Base-by-base conservation (phyloP, 257 asterid species). In the Eustoma russellianum region DNA sequence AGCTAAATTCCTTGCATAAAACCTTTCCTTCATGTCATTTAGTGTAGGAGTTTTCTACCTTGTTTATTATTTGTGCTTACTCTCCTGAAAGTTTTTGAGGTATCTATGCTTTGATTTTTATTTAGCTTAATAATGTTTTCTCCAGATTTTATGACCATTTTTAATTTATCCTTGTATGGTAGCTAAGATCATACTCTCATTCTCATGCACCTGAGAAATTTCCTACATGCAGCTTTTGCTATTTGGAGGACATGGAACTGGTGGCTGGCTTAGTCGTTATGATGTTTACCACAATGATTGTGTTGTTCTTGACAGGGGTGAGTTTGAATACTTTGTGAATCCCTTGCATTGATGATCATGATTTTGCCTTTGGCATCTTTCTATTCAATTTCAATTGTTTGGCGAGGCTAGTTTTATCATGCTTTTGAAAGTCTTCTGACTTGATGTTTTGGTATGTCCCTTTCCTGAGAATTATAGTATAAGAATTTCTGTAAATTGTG, bases 231-330 rank as follows among this genome's bases (percentile, higher is more conserved):
- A 92, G 98, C 93, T 88, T 65, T 51, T 92, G 76, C 70, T 92
- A 75, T 92, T 92, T 77, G 97, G 98, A 67, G 98, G 98, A 70
- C 98, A 92, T 70, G 95, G 88, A 66, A 88, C 97, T 59, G 98
- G 98, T 62, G 98, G 97, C 70, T 92, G 98, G 97, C 69, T 92
- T 82, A 92, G 97, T 78, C 94, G 97, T 35, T 92, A 92, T 66
- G 98, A 92, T 69, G 68, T 92, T 55, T 92, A 92, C 74, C 72
- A 85, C 74, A 88, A 85, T 60, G 97, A 92, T 46, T 88, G 93
- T 71, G 70, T 92, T 70, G 93, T 92, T 72, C 64, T 92, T 44
- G 98, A 92, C 76, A 74, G 98, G 75, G 97, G 97, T 92, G 60
- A 66, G 88, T 73, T 55, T 53, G 44, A 40, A 18, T 66, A 13